Percentiles rank a stretch among this genome's conserved stretches.
These are phyloP conservation scores for Entrophospora sp. DNA, from an alignment of 192 early-diverging fungal genomes.

Conservation along the genomic window DNA sequence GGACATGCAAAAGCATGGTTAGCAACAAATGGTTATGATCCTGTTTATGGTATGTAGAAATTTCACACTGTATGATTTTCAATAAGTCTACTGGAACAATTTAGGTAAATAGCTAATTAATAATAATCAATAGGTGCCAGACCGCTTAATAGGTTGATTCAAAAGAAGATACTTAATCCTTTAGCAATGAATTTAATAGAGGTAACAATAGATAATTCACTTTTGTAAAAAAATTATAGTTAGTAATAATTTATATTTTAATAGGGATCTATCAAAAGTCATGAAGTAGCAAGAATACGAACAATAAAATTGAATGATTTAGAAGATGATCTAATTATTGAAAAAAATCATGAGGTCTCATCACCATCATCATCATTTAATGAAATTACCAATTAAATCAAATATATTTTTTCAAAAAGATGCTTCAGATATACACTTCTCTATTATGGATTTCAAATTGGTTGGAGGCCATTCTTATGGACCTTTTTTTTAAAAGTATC, in stretches of 20 bases:
- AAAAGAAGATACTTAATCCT: constrained; percentile 53
- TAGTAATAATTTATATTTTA: background rate
- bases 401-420: too few species aligned
- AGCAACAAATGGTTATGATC: constrained; percentile 76
- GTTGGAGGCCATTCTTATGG: too few species aligned
- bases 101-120: too few species aligned
- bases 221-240: background rate
- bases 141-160: constrained; percentile 82
- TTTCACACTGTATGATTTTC: constrained; percentile 68
- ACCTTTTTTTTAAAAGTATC: too few species aligned
- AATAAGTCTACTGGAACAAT: constrained; percentile 53
- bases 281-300: background rate
- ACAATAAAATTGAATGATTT: background rate
- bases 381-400: too few species aligned
- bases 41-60: constrained; percentile 80
- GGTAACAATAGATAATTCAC: background rate
- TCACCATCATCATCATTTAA: background rate
- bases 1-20: constrained; percentile 68
- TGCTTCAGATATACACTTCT: too few species aligned
- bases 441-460: too few species aligned
- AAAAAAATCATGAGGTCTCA: constrained; percentile 9
- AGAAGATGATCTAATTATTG: constrained; percentile 2
- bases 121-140: constrained; percentile 57
- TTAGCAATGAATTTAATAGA: constrained; percentile 18
- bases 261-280: constrained; percentile 8